A percentile compares a stretch with the other conserved stretches of the same genome.
These are phyloP conservation scores for Solanum bukasovii DNA, from an alignment of 257 asterid species.

Conservation along the genomic window DNA sequence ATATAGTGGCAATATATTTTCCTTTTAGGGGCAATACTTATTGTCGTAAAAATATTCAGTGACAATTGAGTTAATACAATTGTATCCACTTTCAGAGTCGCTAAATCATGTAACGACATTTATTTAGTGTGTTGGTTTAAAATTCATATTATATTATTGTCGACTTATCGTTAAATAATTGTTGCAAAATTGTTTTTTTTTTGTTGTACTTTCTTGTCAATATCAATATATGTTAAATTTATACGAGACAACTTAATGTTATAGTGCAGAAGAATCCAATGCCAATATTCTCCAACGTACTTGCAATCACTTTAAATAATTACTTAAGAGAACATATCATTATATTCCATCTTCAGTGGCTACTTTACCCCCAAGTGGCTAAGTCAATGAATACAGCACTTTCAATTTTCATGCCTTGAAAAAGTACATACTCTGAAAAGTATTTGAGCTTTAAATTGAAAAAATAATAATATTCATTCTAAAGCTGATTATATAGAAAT, in stretches of 20 bases:
- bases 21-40: too few relatives aligned
- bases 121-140: not conserved
- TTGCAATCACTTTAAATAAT: not conserved
- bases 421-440: not conserved
- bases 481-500: not conserved
- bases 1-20: not conserved
- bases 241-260: not conserved
- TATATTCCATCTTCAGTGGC: not conserved
- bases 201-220: not conserved
- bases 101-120: accelerated
- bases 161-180: not conserved
- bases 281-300: not conserved
- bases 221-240: not conserved
- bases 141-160: too few relatives aligned
- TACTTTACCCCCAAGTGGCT: not conserved
- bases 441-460: not conserved
- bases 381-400: not conserved
- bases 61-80: not conserved
- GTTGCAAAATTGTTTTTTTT: not conserved
- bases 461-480: not conserved
- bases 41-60: not conserved
- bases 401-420: not conserved
- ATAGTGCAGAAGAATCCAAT: not conserved
- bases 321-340: not conserved
- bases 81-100: not conserved